Percentiles rank a stretch among this genome's conserved stretches.
These are phyloP conservation scores for Chaetomium sp. DNA, from an alignment of 2,329 filamentous ascomycete species.

Conservation along the genomic window DNA sequence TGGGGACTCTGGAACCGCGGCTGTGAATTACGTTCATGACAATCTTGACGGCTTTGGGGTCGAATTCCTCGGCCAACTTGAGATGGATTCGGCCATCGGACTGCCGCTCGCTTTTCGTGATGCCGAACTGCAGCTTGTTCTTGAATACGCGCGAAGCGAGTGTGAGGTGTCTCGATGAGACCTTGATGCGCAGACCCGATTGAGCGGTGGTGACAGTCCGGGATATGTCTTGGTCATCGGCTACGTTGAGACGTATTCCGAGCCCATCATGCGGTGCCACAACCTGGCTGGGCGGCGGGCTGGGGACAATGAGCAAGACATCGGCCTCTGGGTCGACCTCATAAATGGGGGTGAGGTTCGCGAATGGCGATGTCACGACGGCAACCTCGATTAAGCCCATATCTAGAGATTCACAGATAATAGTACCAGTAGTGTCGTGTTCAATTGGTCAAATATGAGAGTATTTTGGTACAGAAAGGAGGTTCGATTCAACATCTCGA, in stretches of 20 bases:
- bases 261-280: constrained; percentile 36
- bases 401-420: not conserved
- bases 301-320: constrained; percentile 37
- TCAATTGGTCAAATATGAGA: not conserved
- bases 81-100: constrained; percentile 41
- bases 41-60: constrained; percentile 45
- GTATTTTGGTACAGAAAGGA: not conserved
- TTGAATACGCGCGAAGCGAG: constrained; percentile 40
- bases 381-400: constrained; percentile 29
- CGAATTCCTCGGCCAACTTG: constrained; percentile 37
- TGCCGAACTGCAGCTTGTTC: constrained; percentile 34
- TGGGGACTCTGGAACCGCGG: constrained; percentile 45
- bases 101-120: constrained; percentile 22
- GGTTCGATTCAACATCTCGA: not conserved
- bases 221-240: constrained; percentile 17
- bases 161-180: constrained; percentile 43
- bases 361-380: constrained; percentile 32
- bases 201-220: constrained; percentile 20
- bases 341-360: constrained; percentile 39
- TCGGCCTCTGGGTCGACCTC: constrained; percentile 43
- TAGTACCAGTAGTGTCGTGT: not conserved
- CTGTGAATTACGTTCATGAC: constrained; percentile 51
- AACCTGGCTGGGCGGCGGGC: constrained; percentile 26
- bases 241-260: not conserved
- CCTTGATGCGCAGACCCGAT: constrained; percentile 41